phyloP scores from a whole-genome alignment of 257 asterid genomes.

The Lantana camara region DNA sequence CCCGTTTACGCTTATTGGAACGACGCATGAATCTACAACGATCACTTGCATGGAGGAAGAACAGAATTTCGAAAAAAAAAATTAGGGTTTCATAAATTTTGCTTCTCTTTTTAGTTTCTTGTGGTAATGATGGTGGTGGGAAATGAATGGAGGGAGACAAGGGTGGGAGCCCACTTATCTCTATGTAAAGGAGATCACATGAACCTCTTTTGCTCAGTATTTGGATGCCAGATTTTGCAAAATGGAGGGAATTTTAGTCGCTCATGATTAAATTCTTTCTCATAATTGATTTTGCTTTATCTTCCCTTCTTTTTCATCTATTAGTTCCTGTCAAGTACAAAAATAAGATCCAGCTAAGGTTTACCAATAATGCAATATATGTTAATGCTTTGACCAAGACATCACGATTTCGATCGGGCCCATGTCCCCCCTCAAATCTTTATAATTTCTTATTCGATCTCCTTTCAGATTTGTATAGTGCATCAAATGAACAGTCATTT shows the following conservation, averaged over 20 bases:
- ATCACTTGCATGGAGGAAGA: conserved; percentile 31
- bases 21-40: conserved; percentile 27
- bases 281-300: conserved; percentile 26
- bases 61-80: background rate
- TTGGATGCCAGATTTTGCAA: conserved; percentile 28
- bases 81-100: background rate
- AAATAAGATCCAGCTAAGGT: conserved; percentile 23
- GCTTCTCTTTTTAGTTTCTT: background rate
- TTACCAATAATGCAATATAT: conserved; percentile 30
- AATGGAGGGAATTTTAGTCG: conserved; percentile 27
- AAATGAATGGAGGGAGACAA: conserved; percentile 24
- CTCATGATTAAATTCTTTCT: conserved; percentile 22
- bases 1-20: conserved; percentile 61
- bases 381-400: conserved; percentile 36
- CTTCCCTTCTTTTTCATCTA: background rate
- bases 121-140: background rate
- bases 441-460: too few species aligned
- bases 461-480: too few species aligned
- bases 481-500: too few species aligned
- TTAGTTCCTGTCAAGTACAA: conserved; percentile 17
- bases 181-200: conserved; percentile 7
- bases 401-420: conserved; percentile 12
- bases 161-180: conserved; percentile 32
- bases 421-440: too few species aligned
- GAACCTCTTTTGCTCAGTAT: conserved; percentile 24